Evolutionary conservation across 306 rosid genomes (phyloP), one percentile per base, ranked within the genome.

Genomic region (Cucurbita pepo): DNA sequence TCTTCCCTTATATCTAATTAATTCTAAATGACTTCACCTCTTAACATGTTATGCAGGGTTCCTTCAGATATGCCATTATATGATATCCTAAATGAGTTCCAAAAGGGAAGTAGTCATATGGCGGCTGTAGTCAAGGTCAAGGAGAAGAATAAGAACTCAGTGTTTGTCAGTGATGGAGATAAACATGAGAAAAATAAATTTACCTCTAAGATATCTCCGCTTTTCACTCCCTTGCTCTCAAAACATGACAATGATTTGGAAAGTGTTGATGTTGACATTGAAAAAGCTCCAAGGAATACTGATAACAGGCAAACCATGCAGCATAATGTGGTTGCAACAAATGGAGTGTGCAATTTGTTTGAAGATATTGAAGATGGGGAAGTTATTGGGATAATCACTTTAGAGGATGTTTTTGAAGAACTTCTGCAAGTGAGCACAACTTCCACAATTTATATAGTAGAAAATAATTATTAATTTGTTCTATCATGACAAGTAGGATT

Each of bases 401-500:
- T 93, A 52, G 97, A 93, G 81, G 98, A 93, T 86, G 96, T 93
- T 71, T 90, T 90, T 79, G 97, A 90, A 84, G 98, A 94, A 81
- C 98, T 94, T 82, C 82, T 94, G 82, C 97, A 84, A 71, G 85
- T 79, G 78, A 59, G 71, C 71, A 53, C 56, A 61, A 53, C 52
- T 56, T 78, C 72, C 36, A 18, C 25, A 6, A 52, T 56, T 54
- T 72, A 48, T 72, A 48, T 37, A 51, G 15, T 30, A 15, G 41
- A 48, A 69, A 34, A 47, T 50, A 47, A 48, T 48, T 47, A 50
- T 30, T 30, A 30, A 30, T 30, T 30, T 30, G 34, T 30, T 30
- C 34, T 30, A 30, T 30, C 34, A 30, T 30, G 34, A 30, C 34
- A 2, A 2, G 34, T 2, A 30, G 34, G 34, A 30, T 30, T 30